Evolutionary conservation across 164 flowering plant genomes (phyloP).

Genomic region (Vitis rupestris): DNA sequence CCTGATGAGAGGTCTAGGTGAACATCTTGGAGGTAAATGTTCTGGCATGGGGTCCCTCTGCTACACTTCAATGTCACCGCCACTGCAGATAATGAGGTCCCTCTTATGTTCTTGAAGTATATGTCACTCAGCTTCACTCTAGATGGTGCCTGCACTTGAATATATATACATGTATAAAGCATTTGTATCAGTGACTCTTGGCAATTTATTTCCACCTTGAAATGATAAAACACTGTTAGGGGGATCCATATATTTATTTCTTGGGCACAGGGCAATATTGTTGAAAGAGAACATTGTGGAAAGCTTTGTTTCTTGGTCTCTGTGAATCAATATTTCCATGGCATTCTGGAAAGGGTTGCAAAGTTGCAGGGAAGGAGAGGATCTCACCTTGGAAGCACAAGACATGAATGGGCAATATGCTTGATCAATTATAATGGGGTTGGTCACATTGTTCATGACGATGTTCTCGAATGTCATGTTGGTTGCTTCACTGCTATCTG

Average conservation of each 20-base stretch:
- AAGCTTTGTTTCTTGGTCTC: no score
- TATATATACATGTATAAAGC: background rate
- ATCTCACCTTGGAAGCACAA: slow-evolving; percentile 32
- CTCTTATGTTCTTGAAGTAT: slow-evolving; percentile 54
- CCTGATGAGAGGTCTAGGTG: slow-evolving; percentile 32
- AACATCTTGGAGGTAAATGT: slow-evolving; percentile 43
- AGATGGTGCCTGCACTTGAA: slow-evolving; percentile 42
- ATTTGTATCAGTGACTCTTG: background rate
- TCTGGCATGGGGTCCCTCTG: slow-evolving; percentile 51
- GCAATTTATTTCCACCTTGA: background rate
- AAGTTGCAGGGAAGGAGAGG: no score
- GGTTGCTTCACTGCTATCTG: slow-evolving; percentile 40
- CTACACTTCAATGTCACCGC: slow-evolving; percentile 57
- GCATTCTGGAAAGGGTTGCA: no score
- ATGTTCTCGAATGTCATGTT: slow-evolving; percentile 62
- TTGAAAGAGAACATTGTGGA: no score
- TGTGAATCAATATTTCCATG: no score
- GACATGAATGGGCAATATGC: slow-evolving; percentile 49
- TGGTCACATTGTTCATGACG: slow-evolving; percentile 54
- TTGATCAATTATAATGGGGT: slow-evolving; percentile 67
- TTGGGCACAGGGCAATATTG: no score
- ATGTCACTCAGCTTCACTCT: slow-evolving; percentile 48
- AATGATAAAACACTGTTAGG: background rate
- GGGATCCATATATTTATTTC: no score
- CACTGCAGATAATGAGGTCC: slow-evolving; percentile 50